Conservation (phyloP, 179 eudicot genomes). For the Corrigiola litoralis region DNA sequence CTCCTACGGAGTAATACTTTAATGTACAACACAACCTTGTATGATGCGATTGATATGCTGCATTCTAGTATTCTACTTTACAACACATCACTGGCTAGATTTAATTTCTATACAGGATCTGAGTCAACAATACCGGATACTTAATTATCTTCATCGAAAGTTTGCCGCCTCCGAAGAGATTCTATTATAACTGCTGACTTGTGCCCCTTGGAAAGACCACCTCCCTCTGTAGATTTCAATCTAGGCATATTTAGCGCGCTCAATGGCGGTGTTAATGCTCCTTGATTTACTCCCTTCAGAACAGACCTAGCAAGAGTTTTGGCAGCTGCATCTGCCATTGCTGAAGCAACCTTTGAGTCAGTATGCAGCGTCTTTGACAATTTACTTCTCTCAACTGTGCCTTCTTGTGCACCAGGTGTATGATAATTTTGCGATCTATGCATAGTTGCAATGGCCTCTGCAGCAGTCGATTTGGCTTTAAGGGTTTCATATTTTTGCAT, state of each 20-base stretch:
- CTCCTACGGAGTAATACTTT: too few species aligned
- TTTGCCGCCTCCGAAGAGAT: slow-evolving; percentile 69
- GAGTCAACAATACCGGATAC: not conserved
- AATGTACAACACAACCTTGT: too few species aligned
- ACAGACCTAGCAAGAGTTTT: slow-evolving; percentile 62
- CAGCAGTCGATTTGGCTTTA: slow-evolving; percentile 56
- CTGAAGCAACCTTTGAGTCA: slow-evolving; percentile 55
- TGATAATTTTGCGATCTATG: slow-evolving; percentile 28
- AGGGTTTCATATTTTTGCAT: slow-evolving; percentile 69
- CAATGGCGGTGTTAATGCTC: slow-evolving; percentile 54
- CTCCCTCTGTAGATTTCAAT: slow-evolving; percentile 43
- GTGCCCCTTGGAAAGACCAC: slow-evolving; percentile 25
- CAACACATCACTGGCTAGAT: not conserved
- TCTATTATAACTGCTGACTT: slow-evolving; percentile 49
- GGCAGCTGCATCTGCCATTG: slow-evolving; percentile 67
- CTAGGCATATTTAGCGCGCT: slow-evolving; percentile 69
- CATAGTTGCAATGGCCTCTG: slow-evolving; percentile 48
- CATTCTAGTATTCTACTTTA: not conserved
- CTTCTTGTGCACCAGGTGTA: slow-evolving; percentile 36
- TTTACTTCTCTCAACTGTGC: slow-evolving; percentile 9
- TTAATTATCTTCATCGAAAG: slow-evolving; percentile 76
- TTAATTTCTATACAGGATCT: not conserved
- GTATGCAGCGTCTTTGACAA: slow-evolving; percentile 28
- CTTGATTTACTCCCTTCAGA: slow-evolving; percentile 66
- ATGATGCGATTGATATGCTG: slow-evolving; percentile 27